A percentile compares a stretch with the other conserved stretches of the same genome.
Conservation (phyloP, 345 rosid genomes). For the Citrus reticulata region DNA sequence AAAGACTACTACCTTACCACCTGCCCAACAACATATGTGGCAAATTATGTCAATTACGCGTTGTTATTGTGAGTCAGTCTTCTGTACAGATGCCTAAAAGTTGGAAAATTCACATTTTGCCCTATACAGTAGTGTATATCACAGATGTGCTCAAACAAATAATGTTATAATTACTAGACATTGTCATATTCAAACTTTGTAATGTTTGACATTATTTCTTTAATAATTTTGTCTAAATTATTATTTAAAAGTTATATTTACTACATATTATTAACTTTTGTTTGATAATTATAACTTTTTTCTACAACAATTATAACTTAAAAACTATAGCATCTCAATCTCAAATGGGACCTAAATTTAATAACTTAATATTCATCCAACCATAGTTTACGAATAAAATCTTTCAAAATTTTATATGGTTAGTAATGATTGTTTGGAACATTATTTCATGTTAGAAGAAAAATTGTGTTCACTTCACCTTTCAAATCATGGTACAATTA, state of each 20-base stretch:
- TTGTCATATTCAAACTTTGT: too few species aligned
- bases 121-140: neutral
- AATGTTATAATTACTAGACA: neutral
- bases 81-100: too few species aligned
- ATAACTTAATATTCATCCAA: neutral
- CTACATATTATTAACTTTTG: too few species aligned
- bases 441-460: neutral
- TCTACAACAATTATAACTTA: too few species aligned
- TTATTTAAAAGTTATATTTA: too few species aligned
- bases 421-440: neutral
- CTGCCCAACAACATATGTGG: too few species aligned
- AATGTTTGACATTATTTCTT: neutral
- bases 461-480: neutral
- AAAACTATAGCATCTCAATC: too few species aligned
- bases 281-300: too few species aligned
- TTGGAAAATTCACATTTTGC: neutral
- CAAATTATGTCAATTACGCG: too few species aligned
- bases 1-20: neutral
- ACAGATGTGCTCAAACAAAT: neutral
- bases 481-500: neutral
- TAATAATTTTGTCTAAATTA: too few species aligned
- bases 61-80: too few species aligned
- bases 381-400: neutral
- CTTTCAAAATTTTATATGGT: neutral
- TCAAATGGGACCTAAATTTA: neutral